Conservation (phyloP, 2,329 filamentous ascomycete species). For the Dothiorella sarmentorum region DNA sequence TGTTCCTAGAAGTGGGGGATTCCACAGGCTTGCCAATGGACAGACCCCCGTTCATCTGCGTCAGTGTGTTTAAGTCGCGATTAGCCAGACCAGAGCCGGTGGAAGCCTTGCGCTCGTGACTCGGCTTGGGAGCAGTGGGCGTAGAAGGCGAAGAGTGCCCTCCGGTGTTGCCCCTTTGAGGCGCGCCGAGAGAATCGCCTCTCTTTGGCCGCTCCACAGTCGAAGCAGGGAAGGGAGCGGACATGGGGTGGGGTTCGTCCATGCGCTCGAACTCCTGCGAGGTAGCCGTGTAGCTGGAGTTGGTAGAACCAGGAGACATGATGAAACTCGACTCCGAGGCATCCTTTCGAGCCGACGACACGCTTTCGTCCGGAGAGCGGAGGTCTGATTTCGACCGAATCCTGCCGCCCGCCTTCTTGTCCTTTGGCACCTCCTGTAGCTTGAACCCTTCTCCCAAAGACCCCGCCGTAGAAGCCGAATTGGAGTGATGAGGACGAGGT, state of each 20-base stretch:
- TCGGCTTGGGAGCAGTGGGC: slow-evolving; percentile 30
- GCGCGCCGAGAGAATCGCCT: slow-evolving; percentile 56
- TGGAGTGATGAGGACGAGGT: slow-evolving; percentile 34
- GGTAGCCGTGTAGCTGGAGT: slow-evolving; percentile 16
- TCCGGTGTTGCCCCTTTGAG: not conserved
- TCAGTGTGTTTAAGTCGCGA: slow-evolving; percentile 23
- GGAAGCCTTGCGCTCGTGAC: slow-evolving; percentile 41
- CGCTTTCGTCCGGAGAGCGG: slow-evolving; percentile 29
- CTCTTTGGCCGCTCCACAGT: slow-evolving; percentile 50
- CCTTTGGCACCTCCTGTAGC: slow-evolving; percentile 75
- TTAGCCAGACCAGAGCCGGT: slow-evolving; percentile 27
- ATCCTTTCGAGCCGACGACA: not conserved
- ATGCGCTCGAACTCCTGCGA: slow-evolving; percentile 34
- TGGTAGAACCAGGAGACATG: slow-evolving; percentile 10
- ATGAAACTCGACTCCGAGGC: slow-evolving; percentile 16
- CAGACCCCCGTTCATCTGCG: slow-evolving; percentile 39
- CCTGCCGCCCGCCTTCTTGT: slow-evolving; percentile 51
- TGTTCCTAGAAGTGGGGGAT: slow-evolving; percentile 39
- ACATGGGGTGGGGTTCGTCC: slow-evolving; percentile 24
- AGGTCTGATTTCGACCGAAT: slow-evolving; percentile 47
- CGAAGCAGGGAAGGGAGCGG: slow-evolving; percentile 34
- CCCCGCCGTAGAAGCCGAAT: slow-evolving; percentile 30
- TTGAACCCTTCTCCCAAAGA: slow-evolving; percentile 56
- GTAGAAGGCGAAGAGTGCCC: slow-evolving; percentile 38
- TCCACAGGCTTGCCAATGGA: slow-evolving; percentile 43